A percentile compares a stretch with the other conserved stretches of the same genome.
Evolutionary conservation across 495 filamentous ascomycete genomes (phyloP).

Genomic region (Diplogelasinospora grovesii): DNA sequence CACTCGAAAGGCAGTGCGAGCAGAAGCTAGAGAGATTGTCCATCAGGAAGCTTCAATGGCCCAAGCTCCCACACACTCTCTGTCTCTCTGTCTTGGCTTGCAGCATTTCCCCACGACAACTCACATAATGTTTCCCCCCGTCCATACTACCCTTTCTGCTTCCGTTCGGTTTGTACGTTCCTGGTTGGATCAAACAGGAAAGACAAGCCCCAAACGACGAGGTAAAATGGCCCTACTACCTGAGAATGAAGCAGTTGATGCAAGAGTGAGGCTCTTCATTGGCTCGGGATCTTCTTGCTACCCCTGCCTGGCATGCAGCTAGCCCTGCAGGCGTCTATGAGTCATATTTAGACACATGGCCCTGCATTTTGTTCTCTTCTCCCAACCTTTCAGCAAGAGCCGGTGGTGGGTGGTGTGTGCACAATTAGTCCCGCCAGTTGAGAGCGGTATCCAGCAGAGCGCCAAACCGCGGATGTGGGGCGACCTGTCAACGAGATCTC

Average conservation of each 20-base stretch:
- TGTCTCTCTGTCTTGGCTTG: not conserved
- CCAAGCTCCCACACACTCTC: not conserved
- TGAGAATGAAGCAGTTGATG: slow-evolving; percentile 21
- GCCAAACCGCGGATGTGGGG: slow-evolving; percentile 7
- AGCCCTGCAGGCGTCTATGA: slow-evolving; percentile 26
- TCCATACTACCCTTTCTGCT: no score
- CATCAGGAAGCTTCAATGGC: not conserved
- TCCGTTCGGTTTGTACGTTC: no score
- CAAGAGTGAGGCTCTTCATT: slow-evolving; percentile 11
- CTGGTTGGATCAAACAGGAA: no score
- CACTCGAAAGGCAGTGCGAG: no score
- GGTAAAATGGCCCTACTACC: slow-evolving; percentile 7
- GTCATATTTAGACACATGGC: slow-evolving; percentile 28
- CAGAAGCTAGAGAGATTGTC: no score
- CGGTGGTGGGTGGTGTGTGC: no score
- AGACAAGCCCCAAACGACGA: slow-evolving; percentile 7
- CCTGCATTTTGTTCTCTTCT: slow-evolving; percentile 4
- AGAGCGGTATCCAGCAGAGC: not conserved
- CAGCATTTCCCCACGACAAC: slow-evolving; percentile 15
- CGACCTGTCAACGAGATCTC: not conserved
- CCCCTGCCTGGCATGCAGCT: no score
- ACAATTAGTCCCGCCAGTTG: no score
- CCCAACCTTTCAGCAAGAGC: not conserved
- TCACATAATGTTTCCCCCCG: no score
- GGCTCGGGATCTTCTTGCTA: slow-evolving; percentile 10